Evolutionary conservation across 306 rosid species (phyloP).

Genomic region (Styphnolobium japonicum): DNA sequence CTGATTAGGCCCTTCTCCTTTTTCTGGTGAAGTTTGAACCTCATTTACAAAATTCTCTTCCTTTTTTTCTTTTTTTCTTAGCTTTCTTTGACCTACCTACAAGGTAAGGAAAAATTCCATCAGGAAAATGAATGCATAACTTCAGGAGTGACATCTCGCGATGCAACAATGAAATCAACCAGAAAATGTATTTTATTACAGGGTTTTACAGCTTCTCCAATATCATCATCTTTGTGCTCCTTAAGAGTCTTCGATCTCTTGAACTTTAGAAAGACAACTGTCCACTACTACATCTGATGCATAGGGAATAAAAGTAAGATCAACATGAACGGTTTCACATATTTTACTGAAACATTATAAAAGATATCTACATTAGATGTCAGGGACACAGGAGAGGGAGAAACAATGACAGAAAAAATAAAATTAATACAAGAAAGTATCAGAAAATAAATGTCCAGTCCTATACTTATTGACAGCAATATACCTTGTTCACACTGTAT

Average conservation of each 20-base stretch:
- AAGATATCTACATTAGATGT: background rate
- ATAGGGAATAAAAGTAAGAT: background rate
- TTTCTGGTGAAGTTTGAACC: conserved; percentile 24
- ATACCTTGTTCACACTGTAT: background rate
- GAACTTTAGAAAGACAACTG: background rate
- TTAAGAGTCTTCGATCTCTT: background rate
- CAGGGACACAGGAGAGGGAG: background rate
- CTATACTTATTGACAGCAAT: background rate
- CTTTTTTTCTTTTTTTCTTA: conserved; percentile 46
- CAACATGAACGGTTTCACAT: background rate
- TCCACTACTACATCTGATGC: conserved; percentile 4
- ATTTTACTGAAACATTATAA: background rate
- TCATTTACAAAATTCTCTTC: conserved; percentile 14
- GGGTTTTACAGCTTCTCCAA: conserved; percentile 4
- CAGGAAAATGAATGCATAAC: conserved; percentile 1
- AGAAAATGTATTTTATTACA: conserved; percentile 1
- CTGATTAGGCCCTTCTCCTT: conserved; percentile 18
- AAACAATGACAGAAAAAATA: background rate
- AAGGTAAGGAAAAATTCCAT: background rate
- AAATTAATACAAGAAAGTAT: background rate
- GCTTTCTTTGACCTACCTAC: conserved; percentile 59
- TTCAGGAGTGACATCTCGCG: background rate
- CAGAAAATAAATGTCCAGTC: background rate
- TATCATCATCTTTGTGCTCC: conserved; percentile 19
- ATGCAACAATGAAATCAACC: background rate